Evolutionary conservation across 345 rosid genomes (phyloP), one percentile per base, ranked within the genome.

Genomic region (Physaria fendleri): DNA sequence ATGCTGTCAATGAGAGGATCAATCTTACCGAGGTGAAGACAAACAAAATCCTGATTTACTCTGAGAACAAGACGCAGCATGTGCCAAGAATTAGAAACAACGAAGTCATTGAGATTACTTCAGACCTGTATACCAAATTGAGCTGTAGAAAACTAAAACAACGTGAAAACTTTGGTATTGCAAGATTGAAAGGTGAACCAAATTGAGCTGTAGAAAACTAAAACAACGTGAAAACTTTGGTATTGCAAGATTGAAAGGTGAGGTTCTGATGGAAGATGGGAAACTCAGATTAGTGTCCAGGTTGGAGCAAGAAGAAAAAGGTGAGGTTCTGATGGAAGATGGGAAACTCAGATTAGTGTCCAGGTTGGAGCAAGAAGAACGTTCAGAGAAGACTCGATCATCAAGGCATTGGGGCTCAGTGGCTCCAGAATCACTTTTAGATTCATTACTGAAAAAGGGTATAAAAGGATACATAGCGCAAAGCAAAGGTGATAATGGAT

Each of bases 171-270:
- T 10, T 61, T 41, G 72, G 75, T 23, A 65, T 81, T 47, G 48
- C 89, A 6, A 78, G 95, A 68, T 63, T 92, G 59, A 77, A 76
- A 11, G 98, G 94, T n/a, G n/a, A n/a, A n/a, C 84, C 35, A 60
- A 34, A 42, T 63, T 79, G 56, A 56, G 41, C 4, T 84, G 90
- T 95, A 82, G 53, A 61, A 75, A 60, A 22, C 51, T 73, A 35
- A 70, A 64, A 63, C 68, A 59, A 21, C 6, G 8, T 44, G 57
- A 75, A 28, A 77, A 66, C 59, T 10, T 61, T 41, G 72, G 75
- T 23, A 65, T 81, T 47, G 48, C 89, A 6, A 78, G 95, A 68
- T 63, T 92, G 59, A 77, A 76, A 11, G 98, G 94, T 8, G 81
- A 76, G 66, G 70, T 92, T 3, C 5, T 64, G n/a, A 58, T 84